These are phyloP conservation scores for Hypoxylon rubiginosum DNA, from an alignment of 2,329 filamentous ascomycete species.

Conservation along the genomic window DNA sequence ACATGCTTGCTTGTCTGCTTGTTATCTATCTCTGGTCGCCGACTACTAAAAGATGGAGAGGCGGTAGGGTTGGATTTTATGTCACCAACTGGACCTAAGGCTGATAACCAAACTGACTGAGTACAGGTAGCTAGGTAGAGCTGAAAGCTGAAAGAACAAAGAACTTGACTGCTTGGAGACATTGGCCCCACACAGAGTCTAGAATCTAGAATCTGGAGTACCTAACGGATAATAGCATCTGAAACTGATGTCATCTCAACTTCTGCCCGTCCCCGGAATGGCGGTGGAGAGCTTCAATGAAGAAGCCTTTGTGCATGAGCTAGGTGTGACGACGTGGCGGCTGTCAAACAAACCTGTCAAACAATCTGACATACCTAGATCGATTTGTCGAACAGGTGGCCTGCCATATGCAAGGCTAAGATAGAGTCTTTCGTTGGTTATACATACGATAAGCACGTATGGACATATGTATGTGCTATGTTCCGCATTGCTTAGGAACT, in stretches of 20 bases:
- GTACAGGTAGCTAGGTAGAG: constrained; percentile 16
- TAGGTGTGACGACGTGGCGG: constrained; percentile 30
- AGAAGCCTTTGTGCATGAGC: constrained; percentile 22
- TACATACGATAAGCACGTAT: constrained; percentile 17
- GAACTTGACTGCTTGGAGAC: constrained; percentile 25
- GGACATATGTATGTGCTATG: constrained; percentile 13
- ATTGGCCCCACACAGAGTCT: constrained; percentile 13
- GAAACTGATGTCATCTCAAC: constrained; percentile 39
- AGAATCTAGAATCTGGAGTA: neutral
- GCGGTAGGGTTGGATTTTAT: constrained; percentile 4
- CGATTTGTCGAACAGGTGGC: constrained; percentile 20
- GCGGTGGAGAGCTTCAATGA: constrained; percentile 25
- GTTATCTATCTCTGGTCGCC: constrained; percentile 38
- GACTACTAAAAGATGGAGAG: constrained; percentile 21
- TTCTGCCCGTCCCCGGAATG: constrained; percentile 36
- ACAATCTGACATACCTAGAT: constrained; percentile 24
- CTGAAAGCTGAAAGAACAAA: constrained; percentile 30
- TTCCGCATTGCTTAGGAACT: constrained; percentile 28
- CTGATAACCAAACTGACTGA: constrained; percentile 15
- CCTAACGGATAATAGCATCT: constrained; percentile 26
- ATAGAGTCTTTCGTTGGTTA: constrained; percentile 6
- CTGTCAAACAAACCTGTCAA: constrained; percentile 27
- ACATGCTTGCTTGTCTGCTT: constrained; percentile 3
- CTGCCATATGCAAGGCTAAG: constrained; percentile 39
- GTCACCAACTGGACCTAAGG: constrained; percentile 11